A percentile compares a stretch with the other conserved stretches of the same genome.
These are phyloP conservation scores for Wickerhamiella sorbophila DNA, from an alignment of 805 yeast species.

Conservation along the genomic window DNA sequence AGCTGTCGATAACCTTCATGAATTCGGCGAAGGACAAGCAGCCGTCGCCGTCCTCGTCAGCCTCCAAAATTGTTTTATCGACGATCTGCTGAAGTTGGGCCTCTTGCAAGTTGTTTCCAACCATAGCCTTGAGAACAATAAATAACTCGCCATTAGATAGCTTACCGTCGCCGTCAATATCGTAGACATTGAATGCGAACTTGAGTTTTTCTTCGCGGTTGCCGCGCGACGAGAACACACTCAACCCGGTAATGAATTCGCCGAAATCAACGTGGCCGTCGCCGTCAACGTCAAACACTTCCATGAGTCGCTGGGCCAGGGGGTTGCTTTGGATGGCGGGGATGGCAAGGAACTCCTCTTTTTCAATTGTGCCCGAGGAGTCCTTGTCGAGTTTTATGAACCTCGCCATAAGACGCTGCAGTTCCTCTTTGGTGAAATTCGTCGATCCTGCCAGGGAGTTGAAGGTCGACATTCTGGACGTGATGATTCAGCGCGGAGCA, in stretches of 20 bases:
- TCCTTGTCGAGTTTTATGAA: conserved; percentile 93
- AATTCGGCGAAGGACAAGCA: conserved; percentile 77
- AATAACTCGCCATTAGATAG: conserved; percentile 92
- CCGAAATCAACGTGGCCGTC: conserved; percentile 91
- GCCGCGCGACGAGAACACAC: conserved; percentile 78
- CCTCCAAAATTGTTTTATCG: conserved; percentile 92
- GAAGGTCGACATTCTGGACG: conserved; percentile 12
- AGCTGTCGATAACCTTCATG: conserved; percentile 31
- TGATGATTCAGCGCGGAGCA: not conserved
- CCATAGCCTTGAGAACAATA: conserved; percentile 90
- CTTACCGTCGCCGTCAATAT: conserved; percentile 87
- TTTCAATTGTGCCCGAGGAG: conserved; percentile 82
- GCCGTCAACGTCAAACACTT: conserved; percentile 85
- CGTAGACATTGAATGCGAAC: conserved; percentile 89
- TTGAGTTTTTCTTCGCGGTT: conserved; percentile 64
- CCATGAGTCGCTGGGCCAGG: conserved; percentile 76
- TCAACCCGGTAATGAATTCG: conserved; percentile 76
- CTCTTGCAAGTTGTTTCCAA: conserved; percentile 76
- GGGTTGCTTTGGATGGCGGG: conserved; percentile 92
- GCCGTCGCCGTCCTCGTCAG: conserved; percentile 80
- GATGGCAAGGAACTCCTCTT: conserved; percentile 75
- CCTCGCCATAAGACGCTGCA: conserved; percentile 78
- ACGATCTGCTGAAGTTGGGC: conserved; percentile 88
- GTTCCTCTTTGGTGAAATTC: conserved; percentile 67
- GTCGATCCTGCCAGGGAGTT: conserved; percentile 23